Evolutionary conservation across 2,329 filamentous ascomycete species (phyloP), one percentile per base, ranked within the genome.

Genomic region (Amphichorda felina): DNA sequence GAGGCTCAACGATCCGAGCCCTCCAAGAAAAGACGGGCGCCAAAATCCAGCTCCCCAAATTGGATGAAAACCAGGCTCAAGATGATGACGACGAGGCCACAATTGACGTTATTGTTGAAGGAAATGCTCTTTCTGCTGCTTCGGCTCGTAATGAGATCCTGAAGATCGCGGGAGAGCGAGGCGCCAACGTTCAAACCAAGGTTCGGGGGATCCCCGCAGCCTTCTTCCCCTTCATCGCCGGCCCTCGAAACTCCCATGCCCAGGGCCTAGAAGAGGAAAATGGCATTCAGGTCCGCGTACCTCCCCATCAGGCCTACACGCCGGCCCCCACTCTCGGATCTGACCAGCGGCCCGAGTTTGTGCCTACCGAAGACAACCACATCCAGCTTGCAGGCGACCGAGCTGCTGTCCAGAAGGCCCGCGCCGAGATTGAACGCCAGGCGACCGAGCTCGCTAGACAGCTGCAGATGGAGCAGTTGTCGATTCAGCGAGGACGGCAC

Each of bases 211-310:
- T 98, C 40, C 88, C 91, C 7, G 75, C 86, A 18, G 87, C 94
- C 54, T 93, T 91, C 59, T 98, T 91, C 60, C 89, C 89, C 35
- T 98, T 98, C 66, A 80, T 98, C 56, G 81, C 86, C 17, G 87
- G 87, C 33, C 75, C 80, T 8, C 73, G 82, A 54, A 84, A 87
- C 53, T 65, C 72, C 32, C 64, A 75, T 34, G 61, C 85, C 37
- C 68, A 74, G 43, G 70, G 72, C 26, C 67, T 94, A 35, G 82
- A 89, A 57, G 80, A 89, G 54, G 73, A 73, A 41, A 81, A 80
- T 42, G 83, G 85, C 41, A 68, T 94, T 25, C 80, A 83, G 53
- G 70, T 98, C 43, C 75, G 83, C 38, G 79, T 98, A 32, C 91
- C 91, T 30, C 71, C 82, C 35, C 83, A 93, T 56, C 75, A 85